Percentiles rank a stretch among this genome's conserved stretches.
These are phyloP conservation scores for Asclepias syriaca DNA, from an alignment of 257 asterid genomes.

Conservation along the genomic window DNA sequence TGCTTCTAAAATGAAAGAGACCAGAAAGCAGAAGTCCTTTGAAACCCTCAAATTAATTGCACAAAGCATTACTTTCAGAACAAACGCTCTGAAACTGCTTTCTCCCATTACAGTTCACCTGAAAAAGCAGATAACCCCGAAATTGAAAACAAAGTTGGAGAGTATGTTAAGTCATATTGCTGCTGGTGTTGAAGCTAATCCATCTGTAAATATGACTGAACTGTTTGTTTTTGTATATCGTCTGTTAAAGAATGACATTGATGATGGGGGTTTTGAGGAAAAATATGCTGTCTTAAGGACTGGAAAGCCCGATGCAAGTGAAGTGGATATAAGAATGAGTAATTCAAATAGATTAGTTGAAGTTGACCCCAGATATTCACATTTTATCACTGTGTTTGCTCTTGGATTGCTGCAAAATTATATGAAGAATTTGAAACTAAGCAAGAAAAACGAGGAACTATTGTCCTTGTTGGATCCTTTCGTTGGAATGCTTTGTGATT, in stretches of 20 bases:
- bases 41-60: conserved; percentile 86
- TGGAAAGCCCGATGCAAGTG: conserved; percentile 28
- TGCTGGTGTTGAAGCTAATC: conserved; percentile 70
- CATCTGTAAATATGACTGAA: conserved; percentile 68
- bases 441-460: conserved; percentile 40
- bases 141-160: conserved; percentile 68
- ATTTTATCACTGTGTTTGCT: conserved; percentile 66
- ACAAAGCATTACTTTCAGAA: conserved; percentile 68
- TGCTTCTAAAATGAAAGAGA: conserved; percentile 96
- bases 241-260: conserved; percentile 57
- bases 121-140: conserved; percentile 64
- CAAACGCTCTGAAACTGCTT: conserved; percentile 68
- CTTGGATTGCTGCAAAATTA: conserved; percentile 69
- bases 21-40: conserved; percentile 79
- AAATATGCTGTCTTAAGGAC: conserved; percentile 21
- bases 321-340: conserved; percentile 19
- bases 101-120: conserved; percentile 59
- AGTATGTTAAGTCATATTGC: conserved; percentile 70
- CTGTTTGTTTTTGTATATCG: conserved; percentile 59
- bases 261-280: conserved; percentile 35
- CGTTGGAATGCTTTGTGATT: conserved; percentile 52
- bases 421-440: conserved; percentile 53
- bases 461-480: conserved; percentile 70
- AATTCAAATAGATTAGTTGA: conserved; percentile 37
- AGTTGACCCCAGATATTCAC: conserved; percentile 55